Evolutionary conservation across 345 rosid genomes (phyloP), one percentile per base, ranked within the genome.

Genomic region (Salix suchowensis): DNA sequence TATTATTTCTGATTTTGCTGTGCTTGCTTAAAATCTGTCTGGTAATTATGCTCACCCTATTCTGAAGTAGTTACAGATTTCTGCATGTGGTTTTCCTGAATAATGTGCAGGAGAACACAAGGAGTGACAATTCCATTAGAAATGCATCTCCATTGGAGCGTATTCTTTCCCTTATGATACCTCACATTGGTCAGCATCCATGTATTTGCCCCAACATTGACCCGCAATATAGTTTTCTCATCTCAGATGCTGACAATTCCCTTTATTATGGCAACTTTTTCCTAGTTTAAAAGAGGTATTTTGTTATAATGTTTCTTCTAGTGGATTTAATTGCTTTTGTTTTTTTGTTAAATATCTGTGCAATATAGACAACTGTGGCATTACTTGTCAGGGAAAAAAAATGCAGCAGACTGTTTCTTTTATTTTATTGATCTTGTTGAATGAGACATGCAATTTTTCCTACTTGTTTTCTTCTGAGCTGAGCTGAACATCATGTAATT

Each of bases 241-340:
- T 94, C 91, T 42, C 97, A 91, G 82, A 94, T 96, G 81, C 89
- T 96, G 65, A 92, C 99, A 66, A 74, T 94, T 69, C 97, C 97
- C 99, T 79, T 87, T 93, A 81, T 78, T 94, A 78, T 96, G 98
- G 98, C 76, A 80, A 82, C 84, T 83, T 70, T 91, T 94, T 80
- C 99, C 99, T 2, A 83, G 76, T 80, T 83, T 94, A 70, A 96
- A 92, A 83, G 89, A 86, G 93, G 99, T 96, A 74, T 18, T 65
- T 76, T 74, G 74, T 73, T 79, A 39, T 69, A 62, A 42, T 40
- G 18, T 32, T 54, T 52, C 54, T 64, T 71, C 72, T 70, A 39
- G 64, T 44, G 40, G 44, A 46, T 61, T 21, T 60, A 55, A 21
- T 36, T 50, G 7, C 23, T 37, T 39, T 70, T 42, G 19, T 6